Base-by-base conservation (phyloP, 1,139 yeast species). In the Yamadazyma oceani region DNA sequence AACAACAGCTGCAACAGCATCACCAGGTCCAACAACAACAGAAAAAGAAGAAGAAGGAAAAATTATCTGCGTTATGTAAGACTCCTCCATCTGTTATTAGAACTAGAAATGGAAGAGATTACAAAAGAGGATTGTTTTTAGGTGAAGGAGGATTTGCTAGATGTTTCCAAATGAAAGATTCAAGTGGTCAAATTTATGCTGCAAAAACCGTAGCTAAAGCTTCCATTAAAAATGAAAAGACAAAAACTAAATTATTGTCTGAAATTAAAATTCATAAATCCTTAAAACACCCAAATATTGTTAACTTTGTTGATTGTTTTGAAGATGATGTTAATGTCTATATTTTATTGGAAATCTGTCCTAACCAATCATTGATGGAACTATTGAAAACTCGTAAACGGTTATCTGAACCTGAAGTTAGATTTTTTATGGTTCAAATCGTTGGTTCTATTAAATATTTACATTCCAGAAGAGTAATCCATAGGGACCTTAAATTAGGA, bases 101-200 rank as follows among this genome's bases (percentile, higher is more conserved):
- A 52, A 88, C 95, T 31, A 78, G 92, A 66, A 75, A 78, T 46
- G 96, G 97, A 38, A 76, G 87, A 56, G 95, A 89, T 53, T 92
- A 87, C 62, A 87, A 87, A 53, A 80, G 98, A 58, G 97, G 97
- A 2, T 75, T 75, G 42, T 89, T 90, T 51, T 70, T 94, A 27
- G 99, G 99, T 23, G 98, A 89, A 68, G 99, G 99, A 42, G 99
- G 99, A 0, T 94, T 94, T 70, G 99, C 98, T 14, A 81, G 98
- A 58, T 94, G 98, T 60, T 94, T 94, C 66, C 97, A 92, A 62
- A 94, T 94, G 74, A 87, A 85, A 58, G 96, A 88, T 60, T 84
- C 90, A 45, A 72, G 78, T 44, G 97, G 97, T 26, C 80, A 82
- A 55, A 77, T 88, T 3, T 92, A 75, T 64, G 99, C 98, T 21